phyloP scores from a whole-genome alignment of 257 asterid species.

The Linderniella brevidens region DNA sequence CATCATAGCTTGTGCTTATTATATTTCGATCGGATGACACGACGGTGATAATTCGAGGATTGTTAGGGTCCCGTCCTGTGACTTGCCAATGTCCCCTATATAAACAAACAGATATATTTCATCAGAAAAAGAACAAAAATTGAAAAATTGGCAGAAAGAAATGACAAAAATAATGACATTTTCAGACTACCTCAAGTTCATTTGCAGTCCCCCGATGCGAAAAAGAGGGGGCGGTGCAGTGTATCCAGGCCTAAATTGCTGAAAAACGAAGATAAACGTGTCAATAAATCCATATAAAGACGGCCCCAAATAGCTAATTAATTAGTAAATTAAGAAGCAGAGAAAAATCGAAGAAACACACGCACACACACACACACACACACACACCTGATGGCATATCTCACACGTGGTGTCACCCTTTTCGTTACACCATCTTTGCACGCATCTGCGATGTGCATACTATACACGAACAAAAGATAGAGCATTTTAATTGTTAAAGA shows the following conservation, averaged over 20 bases:
- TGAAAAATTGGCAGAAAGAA: constrained; percentile 4
- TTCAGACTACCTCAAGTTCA: constrained; percentile 42
- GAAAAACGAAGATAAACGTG: constrained; percentile 10
- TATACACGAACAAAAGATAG: constrained; percentile 13
- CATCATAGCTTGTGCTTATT: constrained; percentile 22
- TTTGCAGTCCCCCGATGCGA: constrained; percentile 35
- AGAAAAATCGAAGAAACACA: constrained; percentile 11
- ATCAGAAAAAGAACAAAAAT: constrained; percentile 1
- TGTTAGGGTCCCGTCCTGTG: constrained; percentile 32
- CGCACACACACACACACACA: constrained; percentile 42
- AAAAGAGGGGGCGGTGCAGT: constrained; percentile 57
- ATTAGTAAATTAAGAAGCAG: background rate
- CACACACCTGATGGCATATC: constrained; percentile 86
- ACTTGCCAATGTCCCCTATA: constrained; percentile 71
- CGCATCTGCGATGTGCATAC: constrained; percentile 95
- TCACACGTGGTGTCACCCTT: constrained; percentile 93
- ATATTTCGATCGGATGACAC: constrained; percentile 35
- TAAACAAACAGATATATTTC: background rate
- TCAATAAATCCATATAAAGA: background rate
- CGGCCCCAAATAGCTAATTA: background rate
- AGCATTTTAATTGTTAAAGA: no score
- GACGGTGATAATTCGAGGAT: constrained; percentile 40
- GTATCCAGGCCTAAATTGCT: constrained; percentile 71
- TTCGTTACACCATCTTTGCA: constrained; percentile 96
- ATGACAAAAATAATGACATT: constrained; percentile 1